Evolutionary conservation across 371 early-diverging fungal genomes (phyloP).

Genomic region (Mortierella sp.): DNA sequence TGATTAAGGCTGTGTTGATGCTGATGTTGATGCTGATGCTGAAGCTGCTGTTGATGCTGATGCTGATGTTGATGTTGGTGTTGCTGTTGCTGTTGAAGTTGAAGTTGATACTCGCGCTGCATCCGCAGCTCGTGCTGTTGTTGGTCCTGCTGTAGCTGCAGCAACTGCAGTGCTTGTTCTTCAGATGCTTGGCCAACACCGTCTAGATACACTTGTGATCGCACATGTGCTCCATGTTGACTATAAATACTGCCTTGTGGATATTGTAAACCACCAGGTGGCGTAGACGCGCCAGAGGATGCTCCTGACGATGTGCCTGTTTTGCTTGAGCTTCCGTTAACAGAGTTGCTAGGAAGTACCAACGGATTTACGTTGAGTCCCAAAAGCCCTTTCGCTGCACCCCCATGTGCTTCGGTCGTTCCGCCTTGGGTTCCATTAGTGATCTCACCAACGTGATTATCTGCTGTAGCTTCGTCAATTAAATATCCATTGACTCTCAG

Average conservation of each 20-base stretch:
- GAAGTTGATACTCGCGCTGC: conserved; percentile 17
- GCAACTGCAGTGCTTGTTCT: conserved; percentile 18
- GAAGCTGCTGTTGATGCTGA: background rate
- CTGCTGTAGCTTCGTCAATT: background rate
- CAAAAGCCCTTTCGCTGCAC: background rate
- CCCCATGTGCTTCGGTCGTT: background rate
- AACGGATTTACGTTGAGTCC: background rate
- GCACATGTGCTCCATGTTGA: conserved; percentile 16
- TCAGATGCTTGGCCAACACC: conserved; percentile 7
- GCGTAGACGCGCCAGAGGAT: conserved; percentile 29
- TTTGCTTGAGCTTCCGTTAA: conserved; percentile 7
- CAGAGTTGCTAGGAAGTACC: background rate
- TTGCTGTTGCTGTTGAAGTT: conserved; percentile 24
- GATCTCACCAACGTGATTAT: background rate
- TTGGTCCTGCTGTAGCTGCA: conserved; percentile 7
- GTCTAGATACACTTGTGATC: conserved; percentile 12
- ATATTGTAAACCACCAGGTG: conserved; percentile 11
- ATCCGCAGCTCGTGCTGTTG: conserved; percentile 9
- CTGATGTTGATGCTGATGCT: background rate
- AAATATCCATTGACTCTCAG: conserved; percentile 53
- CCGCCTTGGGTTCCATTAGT: background rate
- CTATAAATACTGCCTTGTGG: conserved; percentile 13
- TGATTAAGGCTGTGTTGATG: conserved; percentile 5
- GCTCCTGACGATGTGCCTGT: conserved; percentile 15
- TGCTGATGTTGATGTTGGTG: background rate